phyloP scores from a whole-genome alignment of 208 protist species.

The Sergeia podlipaevii region DNA sequence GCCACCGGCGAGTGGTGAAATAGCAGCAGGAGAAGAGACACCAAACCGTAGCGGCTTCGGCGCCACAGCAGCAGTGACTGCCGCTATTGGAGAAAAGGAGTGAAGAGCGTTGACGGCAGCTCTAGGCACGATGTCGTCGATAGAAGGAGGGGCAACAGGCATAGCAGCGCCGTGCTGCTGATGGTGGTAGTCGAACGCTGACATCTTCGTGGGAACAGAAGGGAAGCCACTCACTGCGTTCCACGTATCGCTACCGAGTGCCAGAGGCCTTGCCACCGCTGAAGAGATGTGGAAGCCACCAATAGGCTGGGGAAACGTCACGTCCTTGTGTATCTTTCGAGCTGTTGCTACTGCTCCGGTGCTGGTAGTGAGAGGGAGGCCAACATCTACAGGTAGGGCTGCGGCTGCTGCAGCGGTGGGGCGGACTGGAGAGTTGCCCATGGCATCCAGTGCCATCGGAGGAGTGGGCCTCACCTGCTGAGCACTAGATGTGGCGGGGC shows the following conservation, averaged over 20 bases:
- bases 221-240: slow-evolving; percentile 23
- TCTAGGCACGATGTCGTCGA: slow-evolving; percentile 19
- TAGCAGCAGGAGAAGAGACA: slow-evolving; percentile 7
- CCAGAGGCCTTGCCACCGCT: slow-evolving; percentile 17
- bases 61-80: neutral
- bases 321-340: neutral
- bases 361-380: neutral
- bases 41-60: slow-evolving; percentile 41
- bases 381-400: slow-evolving; percentile 25
- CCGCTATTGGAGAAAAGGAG: slow-evolving; percentile 1
- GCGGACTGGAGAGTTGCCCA: neutral
- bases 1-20: slow-evolving; percentile 10
- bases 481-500: too few species aligned
- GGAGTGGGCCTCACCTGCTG: too few species aligned
- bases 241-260: slow-evolving; percentile 40
- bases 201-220: slow-evolving; percentile 3
- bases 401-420: slow-evolving; percentile 9
- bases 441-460: slow-evolving; percentile 14
- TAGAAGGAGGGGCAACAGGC: slow-evolving; percentile 17
- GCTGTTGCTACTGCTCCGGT: neutral
- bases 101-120: slow-evolving; percentile 7
- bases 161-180: too few species aligned
- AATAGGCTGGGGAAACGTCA: neutral
- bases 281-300: neutral
- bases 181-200: neutral